A percentile compares a stretch with the other conserved stretches of the same genome.
These are phyloP conservation scores for Suillus spraguei DNA, from an alignment of 768 basidiomycete genomes.

Conservation along the genomic window DNA sequence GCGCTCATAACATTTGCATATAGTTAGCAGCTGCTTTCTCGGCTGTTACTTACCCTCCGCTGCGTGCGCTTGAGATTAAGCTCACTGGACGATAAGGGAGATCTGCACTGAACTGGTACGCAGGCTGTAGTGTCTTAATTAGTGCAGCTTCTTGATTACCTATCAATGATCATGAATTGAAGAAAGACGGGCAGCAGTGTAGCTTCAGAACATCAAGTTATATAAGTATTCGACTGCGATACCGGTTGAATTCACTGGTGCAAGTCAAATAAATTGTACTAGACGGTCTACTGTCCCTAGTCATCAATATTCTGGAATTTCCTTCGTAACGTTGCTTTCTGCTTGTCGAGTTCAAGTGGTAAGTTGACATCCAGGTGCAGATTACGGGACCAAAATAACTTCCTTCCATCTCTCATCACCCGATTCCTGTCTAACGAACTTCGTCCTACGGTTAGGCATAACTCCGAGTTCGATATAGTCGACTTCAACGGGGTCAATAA, in stretches of 20 bases:
- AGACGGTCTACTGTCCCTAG: background rate
- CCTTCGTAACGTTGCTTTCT: background rate
- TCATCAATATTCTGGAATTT: background rate
- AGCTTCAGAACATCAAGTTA: background rate
- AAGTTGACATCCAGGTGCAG: background rate
- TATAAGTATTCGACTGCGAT: background rate
- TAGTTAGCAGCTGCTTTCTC: conserved; percentile 49
- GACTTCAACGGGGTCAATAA: conserved; percentile 70
- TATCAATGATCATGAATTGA: background rate
- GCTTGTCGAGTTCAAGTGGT: background rate
- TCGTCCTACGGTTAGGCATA: conserved; percentile 58
- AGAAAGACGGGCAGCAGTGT: background rate
- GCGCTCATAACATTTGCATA: background rate
- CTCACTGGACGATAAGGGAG: conserved; percentile 39
- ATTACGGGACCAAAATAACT: conserved; percentile 62
- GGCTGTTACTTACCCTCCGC: conserved; percentile 46
- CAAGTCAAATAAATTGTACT: background rate
- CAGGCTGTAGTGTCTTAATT: background rate
- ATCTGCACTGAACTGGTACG: background rate
- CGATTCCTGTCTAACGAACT: conserved; percentile 46
- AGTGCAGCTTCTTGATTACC: background rate
- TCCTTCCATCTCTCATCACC: conserved; percentile 54
- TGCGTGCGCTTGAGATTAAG: conserved; percentile 52
- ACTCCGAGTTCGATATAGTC: conserved; percentile 68
- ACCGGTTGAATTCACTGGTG: background rate